Percentiles rank a stretch among this genome's conserved stretches.
Evolutionary conservation across 257 asterid species (phyloP).

Genomic region (Solanum pimpinellifolium): DNA sequence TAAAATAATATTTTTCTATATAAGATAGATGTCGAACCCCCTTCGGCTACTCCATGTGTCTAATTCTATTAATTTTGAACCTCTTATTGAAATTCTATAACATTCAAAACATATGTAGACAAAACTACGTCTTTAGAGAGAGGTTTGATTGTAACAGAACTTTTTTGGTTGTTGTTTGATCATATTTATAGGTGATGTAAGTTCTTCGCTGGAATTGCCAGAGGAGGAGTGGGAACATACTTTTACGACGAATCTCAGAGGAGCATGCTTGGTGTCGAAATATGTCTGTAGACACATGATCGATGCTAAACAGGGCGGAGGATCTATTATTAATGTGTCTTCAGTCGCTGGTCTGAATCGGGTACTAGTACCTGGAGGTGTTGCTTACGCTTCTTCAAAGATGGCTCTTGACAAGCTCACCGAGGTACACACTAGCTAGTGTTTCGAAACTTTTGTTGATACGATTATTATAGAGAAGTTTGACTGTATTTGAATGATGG

Average conservation of each 20-base stretch:
- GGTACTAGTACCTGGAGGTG: background rate
- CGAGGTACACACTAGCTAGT: background rate
- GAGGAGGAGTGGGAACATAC: background rate
- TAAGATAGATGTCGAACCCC: too few relatives aligned
- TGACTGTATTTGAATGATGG: background rate
- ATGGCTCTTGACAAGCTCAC: background rate
- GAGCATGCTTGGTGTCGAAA: background rate
- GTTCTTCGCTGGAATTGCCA: background rate
- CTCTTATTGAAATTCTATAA: background rate
- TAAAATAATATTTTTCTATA: too few relatives aligned
- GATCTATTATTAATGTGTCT: background rate
- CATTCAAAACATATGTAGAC: background rate
- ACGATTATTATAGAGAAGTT: background rate
- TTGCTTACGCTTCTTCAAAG: background rate
- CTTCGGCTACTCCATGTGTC: too few relatives aligned
- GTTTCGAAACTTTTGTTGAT: background rate
- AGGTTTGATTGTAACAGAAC: background rate
- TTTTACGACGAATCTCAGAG: background rate
- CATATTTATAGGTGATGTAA: background rate
- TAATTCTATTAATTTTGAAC: too few relatives aligned
- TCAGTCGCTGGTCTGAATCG: background rate
- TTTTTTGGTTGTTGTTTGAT: background rate
- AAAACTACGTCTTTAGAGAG: background rate
- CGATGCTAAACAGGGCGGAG: background rate
- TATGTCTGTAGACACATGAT: background rate